Conservation (phyloP, 1,284 basidiomycete species). For the Rhizoctonia solani region DNA sequence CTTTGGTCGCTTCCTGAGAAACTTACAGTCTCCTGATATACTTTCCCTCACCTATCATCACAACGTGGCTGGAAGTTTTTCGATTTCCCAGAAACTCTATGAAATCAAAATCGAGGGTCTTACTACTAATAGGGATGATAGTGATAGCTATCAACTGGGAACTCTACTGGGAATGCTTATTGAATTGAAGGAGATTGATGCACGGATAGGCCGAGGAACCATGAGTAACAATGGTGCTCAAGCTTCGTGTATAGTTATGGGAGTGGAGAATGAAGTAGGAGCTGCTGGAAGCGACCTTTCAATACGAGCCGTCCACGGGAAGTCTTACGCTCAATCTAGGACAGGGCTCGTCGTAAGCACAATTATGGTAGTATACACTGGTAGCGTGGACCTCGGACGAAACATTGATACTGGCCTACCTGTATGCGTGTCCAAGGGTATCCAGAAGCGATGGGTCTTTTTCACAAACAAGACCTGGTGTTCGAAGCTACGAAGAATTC, state of each 20-base stretch:
- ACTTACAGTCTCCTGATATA: not conserved
- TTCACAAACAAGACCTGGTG: constrained; percentile 10
- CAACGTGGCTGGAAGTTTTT: too few relatives aligned
- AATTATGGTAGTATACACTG: not conserved
- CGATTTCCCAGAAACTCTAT: not conserved
- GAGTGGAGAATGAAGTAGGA: constrained; percentile 24
- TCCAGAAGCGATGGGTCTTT: constrained; percentile 2
- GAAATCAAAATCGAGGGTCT: not conserved
- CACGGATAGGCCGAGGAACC: not conserved
- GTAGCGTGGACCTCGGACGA: not conserved
- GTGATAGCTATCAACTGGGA: not conserved
- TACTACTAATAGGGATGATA: not conserved
- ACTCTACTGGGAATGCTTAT: not conserved
- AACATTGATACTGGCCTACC: not conserved
- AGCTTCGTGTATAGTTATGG: constrained; percentile 12
- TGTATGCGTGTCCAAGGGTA: not conserved
- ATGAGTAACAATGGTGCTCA: not conserved
- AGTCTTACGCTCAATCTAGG: constrained; percentile 1
- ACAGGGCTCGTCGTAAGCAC: not conserved
- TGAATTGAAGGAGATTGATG: not conserved
- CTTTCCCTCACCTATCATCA: not conserved
- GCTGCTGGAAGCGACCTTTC: constrained; percentile 10
- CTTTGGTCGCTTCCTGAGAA: not conserved
- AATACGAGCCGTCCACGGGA: not conserved
- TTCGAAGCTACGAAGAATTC: constrained; percentile 24